Conservation (phyloP, 1,284 basidiomycete species). For the Psilocybe mexicana region DNA sequence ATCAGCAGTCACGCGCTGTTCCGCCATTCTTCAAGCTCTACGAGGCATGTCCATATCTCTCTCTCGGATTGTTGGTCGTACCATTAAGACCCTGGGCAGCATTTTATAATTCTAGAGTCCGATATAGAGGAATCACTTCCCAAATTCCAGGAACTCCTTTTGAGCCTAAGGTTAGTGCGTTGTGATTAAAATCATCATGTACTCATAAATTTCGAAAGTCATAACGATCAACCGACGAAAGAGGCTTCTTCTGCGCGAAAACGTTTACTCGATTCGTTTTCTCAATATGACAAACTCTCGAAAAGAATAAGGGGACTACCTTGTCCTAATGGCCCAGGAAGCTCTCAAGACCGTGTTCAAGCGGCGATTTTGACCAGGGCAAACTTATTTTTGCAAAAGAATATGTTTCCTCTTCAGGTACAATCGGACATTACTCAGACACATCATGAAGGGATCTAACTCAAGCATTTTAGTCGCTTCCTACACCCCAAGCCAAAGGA, state of each 20-base stretch:
- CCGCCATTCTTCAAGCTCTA: slow-evolving; percentile 74
- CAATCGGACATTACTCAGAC: neutral
- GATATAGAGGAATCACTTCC: slow-evolving; percentile 53
- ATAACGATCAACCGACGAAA: slow-evolving; percentile 60
- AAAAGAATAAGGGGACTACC: slow-evolving; percentile 82
- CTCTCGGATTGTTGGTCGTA: neutral
- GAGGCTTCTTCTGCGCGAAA: slow-evolving; percentile 77
- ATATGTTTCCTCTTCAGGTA: slow-evolving; percentile 84
- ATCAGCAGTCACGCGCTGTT: slow-evolving; percentile 61
- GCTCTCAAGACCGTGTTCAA: slow-evolving; percentile 84
- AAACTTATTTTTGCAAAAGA: slow-evolving; percentile 82
- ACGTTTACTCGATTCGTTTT: slow-evolving; percentile 79
- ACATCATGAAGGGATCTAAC: neutral
- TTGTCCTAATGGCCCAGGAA: slow-evolving; percentile 54
- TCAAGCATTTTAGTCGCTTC: slow-evolving; percentile 26
- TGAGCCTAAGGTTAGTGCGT: slow-evolving; percentile 47
- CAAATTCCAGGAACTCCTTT: slow-evolving; percentile 49
- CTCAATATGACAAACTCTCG: slow-evolving; percentile 85
- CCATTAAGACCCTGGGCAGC: slow-evolving; percentile 35
- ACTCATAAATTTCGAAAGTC: slow-evolving; percentile 35
- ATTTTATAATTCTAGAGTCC: slow-evolving; percentile 73
- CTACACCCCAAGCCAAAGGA: slow-evolving; percentile 20
- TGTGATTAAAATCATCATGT: slow-evolving; percentile 23
- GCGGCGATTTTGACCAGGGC: slow-evolving; percentile 79
- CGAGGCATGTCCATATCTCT: slow-evolving; percentile 45